Percentiles rank a stretch among this genome's conserved stretches.
These are phyloP conservation scores for Botryosphaeria agaves DNA, from an alignment of 2,329 filamentous ascomycete species.

Conservation along the genomic window DNA sequence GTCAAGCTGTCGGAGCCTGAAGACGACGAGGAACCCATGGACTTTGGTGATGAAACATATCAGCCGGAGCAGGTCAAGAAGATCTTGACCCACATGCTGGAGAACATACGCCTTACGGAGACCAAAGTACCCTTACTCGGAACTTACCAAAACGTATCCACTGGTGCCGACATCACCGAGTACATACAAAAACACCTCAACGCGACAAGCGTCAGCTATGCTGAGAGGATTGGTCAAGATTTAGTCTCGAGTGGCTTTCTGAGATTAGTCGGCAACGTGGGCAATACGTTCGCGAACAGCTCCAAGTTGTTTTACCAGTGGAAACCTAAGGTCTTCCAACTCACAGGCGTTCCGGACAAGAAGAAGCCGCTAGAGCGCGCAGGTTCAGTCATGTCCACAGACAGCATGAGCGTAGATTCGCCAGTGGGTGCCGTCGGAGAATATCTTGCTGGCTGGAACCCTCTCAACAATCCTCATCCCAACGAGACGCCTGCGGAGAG, in stretches of 20 bases:
- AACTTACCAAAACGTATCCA: slow-evolving; percentile 83
- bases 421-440: slow-evolving; percentile 75
- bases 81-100: slow-evolving; percentile 70
- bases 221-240: slow-evolving; percentile 90
- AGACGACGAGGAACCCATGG: slow-evolving; percentile 65
- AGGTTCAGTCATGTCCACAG: slow-evolving; percentile 46
- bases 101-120: slow-evolving; percentile 73
- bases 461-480: slow-evolving; percentile 75
- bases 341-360: slow-evolving; percentile 78
- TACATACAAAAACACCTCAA: slow-evolving; percentile 84
- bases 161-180: slow-evolving; percentile 84
- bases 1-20: slow-evolving; percentile 66
- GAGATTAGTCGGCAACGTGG: slow-evolving; percentile 82
- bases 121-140: slow-evolving; percentile 91
- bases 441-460: slow-evolving; percentile 83
- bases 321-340: slow-evolving; percentile 78
- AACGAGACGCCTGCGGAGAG: slow-evolving; percentile 83
- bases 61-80: slow-evolving; percentile 77
- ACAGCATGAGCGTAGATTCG: slow-evolving; percentile 38
- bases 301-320: slow-evolving; percentile 96
- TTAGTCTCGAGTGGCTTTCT: slow-evolving; percentile 73
- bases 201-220: slow-evolving; percentile 70
- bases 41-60: slow-evolving; percentile 83
- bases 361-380: slow-evolving; percentile 56
- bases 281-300: slow-evolving; percentile 91